Percentiles rank a stretch among this genome's conserved stretches.
These are phyloP conservation scores for Pythium biforme DNA, from an alignment of 352 stramenopile species.

Conservation along the genomic window DNA sequence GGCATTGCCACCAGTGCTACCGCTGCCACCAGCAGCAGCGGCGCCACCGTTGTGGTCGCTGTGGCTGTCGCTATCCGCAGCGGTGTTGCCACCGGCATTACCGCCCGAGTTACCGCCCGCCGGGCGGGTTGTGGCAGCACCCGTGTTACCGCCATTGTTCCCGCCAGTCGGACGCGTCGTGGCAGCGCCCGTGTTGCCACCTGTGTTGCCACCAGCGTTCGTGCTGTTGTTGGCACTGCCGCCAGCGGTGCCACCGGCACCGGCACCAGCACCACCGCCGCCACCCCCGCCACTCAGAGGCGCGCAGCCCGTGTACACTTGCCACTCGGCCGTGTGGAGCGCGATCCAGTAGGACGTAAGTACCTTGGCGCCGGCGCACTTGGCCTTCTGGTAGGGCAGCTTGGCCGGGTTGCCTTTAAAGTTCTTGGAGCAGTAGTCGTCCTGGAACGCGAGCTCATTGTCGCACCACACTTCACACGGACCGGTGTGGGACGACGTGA, in stretches of 20 bases:
- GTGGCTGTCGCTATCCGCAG: neutral
- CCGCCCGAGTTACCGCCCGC: neutral
- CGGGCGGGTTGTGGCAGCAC: too few relatives aligned
- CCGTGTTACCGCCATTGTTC: too few relatives aligned
- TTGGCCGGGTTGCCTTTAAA: conserved; percentile 5
- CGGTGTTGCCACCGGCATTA: neutral
- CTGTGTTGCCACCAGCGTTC: too few relatives aligned
- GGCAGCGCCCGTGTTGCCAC: too few relatives aligned
- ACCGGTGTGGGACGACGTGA: conserved; percentile 23
- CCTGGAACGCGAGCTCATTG: conserved; percentile 7
- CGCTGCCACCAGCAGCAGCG: too few relatives aligned
- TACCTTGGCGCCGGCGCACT: conserved; percentile 30
- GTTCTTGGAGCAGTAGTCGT: conserved; percentile 18
- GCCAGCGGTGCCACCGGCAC: neutral
- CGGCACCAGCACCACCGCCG: neutral
- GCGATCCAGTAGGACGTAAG: conserved; percentile 31
- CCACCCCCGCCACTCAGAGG: conserved; percentile 17
- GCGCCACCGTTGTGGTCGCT: neutral
- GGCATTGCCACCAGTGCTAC: too few relatives aligned
- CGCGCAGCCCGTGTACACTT: conserved; percentile 34
- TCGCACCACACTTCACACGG: conserved; percentile 28
- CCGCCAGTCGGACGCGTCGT: too few relatives aligned
- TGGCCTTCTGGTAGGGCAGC: conserved; percentile 22
- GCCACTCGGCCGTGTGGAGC: conserved; percentile 30
- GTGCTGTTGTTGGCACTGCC: neutral